Base-by-base conservation (phyloP, 169 alveolate genomes). In the Plasmodium billcollinsi region DNA sequence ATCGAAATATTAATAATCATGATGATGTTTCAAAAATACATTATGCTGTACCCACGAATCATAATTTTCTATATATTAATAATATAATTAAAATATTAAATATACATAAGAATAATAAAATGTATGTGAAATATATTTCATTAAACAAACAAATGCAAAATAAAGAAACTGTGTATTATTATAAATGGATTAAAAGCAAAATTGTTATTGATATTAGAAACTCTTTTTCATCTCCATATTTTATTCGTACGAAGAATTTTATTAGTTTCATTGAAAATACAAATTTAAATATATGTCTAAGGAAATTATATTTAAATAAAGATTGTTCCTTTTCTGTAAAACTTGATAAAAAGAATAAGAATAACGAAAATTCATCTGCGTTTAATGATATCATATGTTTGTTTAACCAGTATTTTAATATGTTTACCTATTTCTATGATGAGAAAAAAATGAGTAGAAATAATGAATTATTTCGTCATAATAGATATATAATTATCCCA, bases 221-320 rank as follows among this genome's bases (percentile, higher is more conserved):
- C 71, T 78, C 89, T 65, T 78, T 78, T 78, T 65, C 89, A 8
- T 59, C 89, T 11, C 89, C 89, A 7, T 66, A 78, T 78, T 78
- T 78, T 78, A 63, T 78, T 78, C 89, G 76, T 58, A 78, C 89
- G 59, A 78, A 59, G 50, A 78, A 73, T 78, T 78, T 78, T 66
- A 39, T 50, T 21, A 78, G 56, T 67, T 78, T 78, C 15, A 65
- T 78, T 78, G 89, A 78, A 58, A 78, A 56, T 58, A 78, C 89
- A 49, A 78, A 78, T 78, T 78, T 78, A 39, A 49, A 78, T 45
- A 54, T 78, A 65, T 65, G 33, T 49, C 71, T 78, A 59, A 78
- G 67, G 76, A 78, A 65, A 26, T 59, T 78, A 50, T 78, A 78
- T 58, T 70, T 78, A 58, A 78, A 78, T 59, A 78, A 78, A 58